Evolutionary conservation across 1,284 basidiomycete species (phyloP).

Genomic region (Chalciporus piperatoides): DNA sequence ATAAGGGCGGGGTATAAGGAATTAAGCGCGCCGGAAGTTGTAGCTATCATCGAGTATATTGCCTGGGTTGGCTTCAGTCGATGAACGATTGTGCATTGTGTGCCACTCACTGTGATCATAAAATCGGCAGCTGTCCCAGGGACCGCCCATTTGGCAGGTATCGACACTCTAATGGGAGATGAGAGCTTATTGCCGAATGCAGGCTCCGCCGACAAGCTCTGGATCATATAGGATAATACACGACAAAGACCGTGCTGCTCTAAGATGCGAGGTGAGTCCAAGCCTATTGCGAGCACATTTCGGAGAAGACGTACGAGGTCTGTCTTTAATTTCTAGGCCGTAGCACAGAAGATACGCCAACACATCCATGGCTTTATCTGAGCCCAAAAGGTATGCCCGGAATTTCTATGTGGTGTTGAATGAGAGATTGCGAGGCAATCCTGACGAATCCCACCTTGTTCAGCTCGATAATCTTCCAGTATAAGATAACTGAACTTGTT

Average conservation of each 20-base stretch:
- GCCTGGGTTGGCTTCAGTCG: slow-evolving; percentile 46
- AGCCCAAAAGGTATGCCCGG: slow-evolving; percentile 73
- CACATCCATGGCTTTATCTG: slow-evolving; percentile 72
- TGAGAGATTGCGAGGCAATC: not conserved
- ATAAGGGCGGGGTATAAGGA: slow-evolving; percentile 90
- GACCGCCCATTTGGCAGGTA: slow-evolving; percentile 73
- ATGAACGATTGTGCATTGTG: not conserved
- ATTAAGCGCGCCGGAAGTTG: slow-evolving; percentile 77
- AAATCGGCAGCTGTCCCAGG: slow-evolving; percentile 81
- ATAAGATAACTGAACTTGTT: slow-evolving; percentile 60
- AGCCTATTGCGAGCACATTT: slow-evolving; percentile 5
- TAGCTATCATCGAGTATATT: slow-evolving; percentile 85
- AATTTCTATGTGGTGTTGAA: slow-evolving; percentile 65
- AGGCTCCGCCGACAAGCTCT: slow-evolving; percentile 83
- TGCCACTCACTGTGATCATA: slow-evolving; percentile 69
- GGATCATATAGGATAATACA: slow-evolving; percentile 87
- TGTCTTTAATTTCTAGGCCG: slow-evolving; percentile 83
- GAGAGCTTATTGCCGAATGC: slow-evolving; percentile 70
- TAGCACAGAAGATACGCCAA: slow-evolving; percentile 77
- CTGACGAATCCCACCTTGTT: slow-evolving; percentile 64
- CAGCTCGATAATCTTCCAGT: slow-evolving; percentile 89
- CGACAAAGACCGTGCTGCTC: slow-evolving; percentile 91
- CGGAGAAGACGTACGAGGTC: slow-evolving; percentile 61
- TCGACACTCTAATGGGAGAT: slow-evolving; percentile 55
- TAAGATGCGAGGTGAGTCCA: slow-evolving; percentile 30